Conservation (phyloP, 202 grass and related monocot genomes). For the Zizania palustris region DNA sequence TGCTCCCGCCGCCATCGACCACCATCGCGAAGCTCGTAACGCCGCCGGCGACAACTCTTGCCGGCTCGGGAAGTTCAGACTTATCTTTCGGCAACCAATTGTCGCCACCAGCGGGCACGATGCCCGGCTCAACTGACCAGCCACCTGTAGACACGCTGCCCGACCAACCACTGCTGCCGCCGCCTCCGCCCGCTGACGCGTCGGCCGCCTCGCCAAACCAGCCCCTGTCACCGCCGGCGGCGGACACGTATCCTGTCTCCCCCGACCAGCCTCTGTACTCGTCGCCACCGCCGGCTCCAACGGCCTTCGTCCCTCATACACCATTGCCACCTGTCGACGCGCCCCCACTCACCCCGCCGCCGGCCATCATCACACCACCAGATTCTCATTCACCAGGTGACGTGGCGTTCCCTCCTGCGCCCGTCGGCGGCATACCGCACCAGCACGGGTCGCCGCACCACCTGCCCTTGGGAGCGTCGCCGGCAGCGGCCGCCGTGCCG, state of each 20-base stretch:
- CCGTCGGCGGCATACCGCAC: constrained; percentile 31
- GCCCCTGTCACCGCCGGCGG: constrained; percentile 13
- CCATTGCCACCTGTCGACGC: constrained; percentile 33
- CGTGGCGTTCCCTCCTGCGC: constrained; percentile 29
- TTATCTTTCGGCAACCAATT: constrained; percentile 33
- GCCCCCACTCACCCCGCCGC: constrained; percentile 15
- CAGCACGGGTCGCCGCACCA: constrained; percentile 28
- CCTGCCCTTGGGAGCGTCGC: constrained; percentile 32
- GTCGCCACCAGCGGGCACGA: constrained; percentile 28
- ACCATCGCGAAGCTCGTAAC: constrained; percentile 29
- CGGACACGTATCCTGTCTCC: constrained; percentile 5
- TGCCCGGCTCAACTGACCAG: constrained; percentile 30
- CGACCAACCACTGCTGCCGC: constrained; percentile 18
- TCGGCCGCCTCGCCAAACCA: constrained; percentile 27
- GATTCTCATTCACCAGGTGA: background rate
- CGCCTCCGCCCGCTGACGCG: constrained; percentile 28
- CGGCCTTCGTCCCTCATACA: background rate
- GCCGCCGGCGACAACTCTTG: constrained; percentile 35
- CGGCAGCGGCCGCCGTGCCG: constrained; percentile 31
- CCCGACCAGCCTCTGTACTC: constrained; percentile 38
- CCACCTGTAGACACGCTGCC: constrained; percentile 28
- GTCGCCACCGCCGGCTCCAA: constrained; percentile 31
- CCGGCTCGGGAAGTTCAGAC: constrained; percentile 30
- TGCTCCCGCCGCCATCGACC: constrained; percentile 8
- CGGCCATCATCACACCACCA: background rate